These are phyloP conservation scores for Wickerhamiella dianesei DNA, from an alignment of 805 yeast genomes.

Conservation along the genomic window DNA sequence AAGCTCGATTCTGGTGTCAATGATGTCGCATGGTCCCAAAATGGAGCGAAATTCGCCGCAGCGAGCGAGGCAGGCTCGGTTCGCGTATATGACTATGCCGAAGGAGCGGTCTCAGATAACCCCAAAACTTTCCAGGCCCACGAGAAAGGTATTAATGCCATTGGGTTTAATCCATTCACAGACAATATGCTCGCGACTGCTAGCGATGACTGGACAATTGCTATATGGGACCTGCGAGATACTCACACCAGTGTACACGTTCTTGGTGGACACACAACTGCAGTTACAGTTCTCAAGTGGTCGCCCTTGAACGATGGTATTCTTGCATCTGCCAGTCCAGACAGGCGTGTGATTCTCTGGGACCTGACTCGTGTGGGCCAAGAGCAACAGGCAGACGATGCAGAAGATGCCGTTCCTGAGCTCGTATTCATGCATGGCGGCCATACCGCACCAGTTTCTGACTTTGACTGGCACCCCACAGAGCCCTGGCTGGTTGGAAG, in stretches of 20 bases:
- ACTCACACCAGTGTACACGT: neutral
- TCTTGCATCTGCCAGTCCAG: conserved; percentile 50
- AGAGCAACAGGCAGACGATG: conserved; percentile 75
- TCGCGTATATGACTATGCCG: conserved; percentile 47
- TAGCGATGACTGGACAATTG: conserved; percentile 52
- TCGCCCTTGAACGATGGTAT: conserved; percentile 67
- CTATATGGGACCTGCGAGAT: neutral
- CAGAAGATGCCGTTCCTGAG: conserved; percentile 85
- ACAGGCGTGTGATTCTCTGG: conserved; percentile 70
- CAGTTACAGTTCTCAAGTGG: conserved; percentile 63
- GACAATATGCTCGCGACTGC: conserved; percentile 53
- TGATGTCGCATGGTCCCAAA: conserved; percentile 49
- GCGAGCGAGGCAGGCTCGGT: conserved; percentile 56
- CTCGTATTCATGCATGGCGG: conserved; percentile 87
- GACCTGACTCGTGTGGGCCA: conserved; percentile 67
- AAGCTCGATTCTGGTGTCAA: conserved; percentile 39
- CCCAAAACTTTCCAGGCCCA: conserved; percentile 31
- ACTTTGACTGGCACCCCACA: conserved; percentile 49
- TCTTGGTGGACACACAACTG: conserved; percentile 43
- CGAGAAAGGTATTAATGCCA: conserved; percentile 48
- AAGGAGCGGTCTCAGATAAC: conserved; percentile 3
- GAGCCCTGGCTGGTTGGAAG: conserved; percentile 43
- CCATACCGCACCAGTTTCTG: conserved; percentile 48
- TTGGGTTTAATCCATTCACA: conserved; percentile 48
- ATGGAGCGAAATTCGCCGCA: conserved; percentile 44